Evolutionary conservation across 2,329 filamentous ascomycete genomes (phyloP).

Genomic region (Tolypocladium ovalisporum): DNA sequence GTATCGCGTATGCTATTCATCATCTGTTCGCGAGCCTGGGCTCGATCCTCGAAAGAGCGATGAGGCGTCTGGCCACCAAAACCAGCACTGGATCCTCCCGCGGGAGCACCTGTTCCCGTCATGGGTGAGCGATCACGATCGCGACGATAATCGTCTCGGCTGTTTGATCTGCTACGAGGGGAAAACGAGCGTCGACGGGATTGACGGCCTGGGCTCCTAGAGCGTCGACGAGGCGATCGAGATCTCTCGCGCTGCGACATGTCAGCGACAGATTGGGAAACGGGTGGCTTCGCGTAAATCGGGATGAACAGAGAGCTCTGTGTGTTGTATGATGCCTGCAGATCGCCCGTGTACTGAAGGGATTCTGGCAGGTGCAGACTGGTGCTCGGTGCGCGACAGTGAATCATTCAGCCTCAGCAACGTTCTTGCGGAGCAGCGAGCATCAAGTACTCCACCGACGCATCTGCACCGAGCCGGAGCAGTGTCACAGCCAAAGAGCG

Average conservation of each 20-base stretch:
- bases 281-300: not conserved
- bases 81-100: conserved; percentile 59
- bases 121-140: conserved; percentile 73
- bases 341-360: not conserved
- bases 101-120: conserved; percentile 58
- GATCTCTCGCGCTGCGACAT: conserved; percentile 66
- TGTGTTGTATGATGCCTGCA: not conserved
- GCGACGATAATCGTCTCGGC: conserved; percentile 67
- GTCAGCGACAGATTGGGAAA: conserved; percentile 11
- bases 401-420: not conserved
- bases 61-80: conserved; percentile 51
- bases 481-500: not conserved
- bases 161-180: conserved; percentile 64
- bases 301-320: not conserved
- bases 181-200: conserved; percentile 68
- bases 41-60: conserved; percentile 75
- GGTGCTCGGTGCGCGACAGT: not conserved
- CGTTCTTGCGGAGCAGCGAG: not conserved
- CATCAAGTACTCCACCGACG: conserved; percentile 1
- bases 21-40: conserved; percentile 82
- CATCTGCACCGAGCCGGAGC: conserved; percentile 3
- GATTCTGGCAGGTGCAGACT: not conserved
- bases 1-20: conserved; percentile 89
- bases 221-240: conserved; percentile 70
- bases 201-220: conserved; percentile 66